Percentiles rank a stretch among this genome's conserved stretches.
Conservation (phyloP, 345 rosid genomes). For the Isatis tinctoria region DNA sequence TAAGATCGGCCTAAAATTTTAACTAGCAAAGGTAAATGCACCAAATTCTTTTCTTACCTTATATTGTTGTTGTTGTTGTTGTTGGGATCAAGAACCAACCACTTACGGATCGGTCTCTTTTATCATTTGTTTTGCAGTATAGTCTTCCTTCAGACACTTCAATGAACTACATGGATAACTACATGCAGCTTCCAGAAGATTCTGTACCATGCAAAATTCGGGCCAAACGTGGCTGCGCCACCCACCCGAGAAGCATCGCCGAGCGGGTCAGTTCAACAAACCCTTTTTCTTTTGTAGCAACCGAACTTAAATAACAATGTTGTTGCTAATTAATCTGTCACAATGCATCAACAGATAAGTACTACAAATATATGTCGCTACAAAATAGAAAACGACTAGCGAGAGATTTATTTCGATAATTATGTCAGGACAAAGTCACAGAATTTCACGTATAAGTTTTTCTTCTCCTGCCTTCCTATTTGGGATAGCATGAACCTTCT, state of each 20-base stretch:
- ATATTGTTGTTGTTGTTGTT: neutral
- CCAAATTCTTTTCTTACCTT: neutral
- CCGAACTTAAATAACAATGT: conserved; percentile 34
- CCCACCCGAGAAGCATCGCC: conserved; percentile 96
- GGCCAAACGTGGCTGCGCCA: conserved; percentile 86
- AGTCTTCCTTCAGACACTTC: conserved; percentile 36
- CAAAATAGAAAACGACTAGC: neutral
- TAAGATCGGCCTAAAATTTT: no score
- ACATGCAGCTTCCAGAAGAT: conserved; percentile 42
- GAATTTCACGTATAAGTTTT: neutral
- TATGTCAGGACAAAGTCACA: neutral
- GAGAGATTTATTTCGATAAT: neutral
- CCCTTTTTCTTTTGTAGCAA: conserved; percentile 34
- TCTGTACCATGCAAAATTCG: conserved; percentile 78
- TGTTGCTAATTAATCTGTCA: neutral
- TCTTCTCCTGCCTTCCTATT: neutral
- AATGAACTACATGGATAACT: conserved; percentile 37
- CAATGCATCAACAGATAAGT: neutral
- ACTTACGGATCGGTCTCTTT: neutral
- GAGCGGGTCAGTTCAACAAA: conserved; percentile 62
- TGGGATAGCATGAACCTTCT: neutral
- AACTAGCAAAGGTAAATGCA: no score
- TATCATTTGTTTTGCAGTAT: conserved; percentile 26
- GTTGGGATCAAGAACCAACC: neutral
- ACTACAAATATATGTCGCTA: neutral